Base-by-base conservation (phyloP, 495 filamentous ascomycete genomes). In the Talaromyces thailandensis region DNA sequence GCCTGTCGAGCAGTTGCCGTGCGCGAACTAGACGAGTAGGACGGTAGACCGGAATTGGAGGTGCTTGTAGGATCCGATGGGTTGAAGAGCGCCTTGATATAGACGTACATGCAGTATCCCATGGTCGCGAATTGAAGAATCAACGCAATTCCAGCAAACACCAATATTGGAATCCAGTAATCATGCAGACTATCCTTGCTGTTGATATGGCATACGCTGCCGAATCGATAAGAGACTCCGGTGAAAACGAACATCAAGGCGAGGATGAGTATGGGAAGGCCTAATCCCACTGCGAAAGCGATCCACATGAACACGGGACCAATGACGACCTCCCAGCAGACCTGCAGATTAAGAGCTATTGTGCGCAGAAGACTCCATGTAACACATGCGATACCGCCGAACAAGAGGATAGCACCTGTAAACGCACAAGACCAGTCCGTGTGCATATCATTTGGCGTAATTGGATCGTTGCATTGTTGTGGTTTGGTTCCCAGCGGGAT, bases 401-500 rank as follows among this genome's bases (percentile, higher is more conserved):
- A 82, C 56, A 96, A 77, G 14, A 98, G 75, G 64, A 96, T 85
- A 11, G 92, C 83, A 12, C 94, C 94, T 2, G 92, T 96, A 61
- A 94, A 87, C 12, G 92, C 94, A 66, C 95, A 98, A 5, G 88
- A 85, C 1, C 86, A 69, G 68, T 83, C 88, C 11, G 86, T 87
- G 67, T 88, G 83, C 92, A 97, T 96, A 66, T 93, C 90, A 68
- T 96, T 88, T 0, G 94, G 95, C 2, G 94, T 98, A 68, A 98
- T 97, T 31, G 79, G 77, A 66, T 98, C 90, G 67, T 84, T 89
- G 69, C 94, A 98, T 80, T 96, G 85, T 2, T 89, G 72, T 18
- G 93, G 89, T 67, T 88, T 84, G 7, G 86, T 82, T 5, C 85
- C 92, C 40, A 98, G 83, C 8, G 94, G 95, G 43, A 98, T 87